These are phyloP conservation scores for Botryotinia calthae DNA, from an alignment of 2,329 filamentous ascomycete genomes.

Conservation along the genomic window DNA sequence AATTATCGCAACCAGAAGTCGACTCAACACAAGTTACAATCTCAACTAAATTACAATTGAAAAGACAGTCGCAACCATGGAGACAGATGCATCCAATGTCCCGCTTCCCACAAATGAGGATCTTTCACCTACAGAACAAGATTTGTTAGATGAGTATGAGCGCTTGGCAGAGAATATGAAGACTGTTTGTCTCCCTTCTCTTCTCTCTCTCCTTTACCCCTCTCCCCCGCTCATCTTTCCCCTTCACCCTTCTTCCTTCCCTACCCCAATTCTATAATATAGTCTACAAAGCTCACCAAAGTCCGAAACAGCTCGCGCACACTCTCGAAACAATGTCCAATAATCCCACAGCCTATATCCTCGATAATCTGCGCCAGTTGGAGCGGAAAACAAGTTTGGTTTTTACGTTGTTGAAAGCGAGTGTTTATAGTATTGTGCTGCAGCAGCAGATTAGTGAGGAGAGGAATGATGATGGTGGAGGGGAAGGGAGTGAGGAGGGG, in stretches of 20 bases:
- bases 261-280: neutral
- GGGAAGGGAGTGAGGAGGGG: constrained; percentile 11
- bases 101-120: constrained; percentile 40
- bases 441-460: constrained; percentile 79
- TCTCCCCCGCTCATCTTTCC: neutral
- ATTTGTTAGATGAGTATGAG: constrained; percentile 92
- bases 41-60: neutral
- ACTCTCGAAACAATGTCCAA: constrained; percentile 63
- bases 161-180: constrained; percentile 87
- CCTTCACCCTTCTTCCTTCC: neutral
- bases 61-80: constrained; percentile 15
- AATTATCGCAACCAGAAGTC: too few species aligned
- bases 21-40: neutral
- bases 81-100: constrained; percentile 12
- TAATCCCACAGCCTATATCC: constrained; percentile 74
- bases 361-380: constrained; percentile 81
- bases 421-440: constrained; percentile 96
- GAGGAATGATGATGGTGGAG: constrained; percentile 24
- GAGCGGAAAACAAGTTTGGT: constrained; percentile 94
- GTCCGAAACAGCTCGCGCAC: constrained; percentile 50
- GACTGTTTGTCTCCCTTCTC: constrained; percentile 54
- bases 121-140: constrained; percentile 81
- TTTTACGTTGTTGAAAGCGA: constrained; percentile 94
- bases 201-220: too few species aligned
- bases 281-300: neutral